These are phyloP conservation scores for Pythium rhizo-oryzae DNA, from an alignment of 352 stramenopile species.

Conservation along the genomic window DNA sequence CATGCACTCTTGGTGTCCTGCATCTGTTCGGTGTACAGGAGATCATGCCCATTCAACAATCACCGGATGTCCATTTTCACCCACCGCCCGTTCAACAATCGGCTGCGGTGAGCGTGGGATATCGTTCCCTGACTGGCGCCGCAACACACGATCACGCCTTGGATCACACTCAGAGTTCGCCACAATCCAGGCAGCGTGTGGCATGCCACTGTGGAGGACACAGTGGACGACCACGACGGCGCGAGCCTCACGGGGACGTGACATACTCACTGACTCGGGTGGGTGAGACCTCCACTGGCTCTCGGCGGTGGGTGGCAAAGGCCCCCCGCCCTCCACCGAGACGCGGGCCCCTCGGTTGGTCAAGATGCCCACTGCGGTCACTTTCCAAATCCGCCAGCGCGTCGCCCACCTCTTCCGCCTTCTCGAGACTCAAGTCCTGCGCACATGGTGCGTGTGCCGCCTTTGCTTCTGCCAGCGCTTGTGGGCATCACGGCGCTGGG, in stretches of 20 bases:
- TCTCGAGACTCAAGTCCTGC: background rate
- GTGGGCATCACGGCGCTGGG: background rate
- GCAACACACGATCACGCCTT: background rate
- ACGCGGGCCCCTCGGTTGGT: too few species aligned
- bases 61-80: background rate
- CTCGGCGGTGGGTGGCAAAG: background rate
- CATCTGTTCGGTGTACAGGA: too few species aligned
- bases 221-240: too few species aligned
- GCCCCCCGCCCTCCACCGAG: too few species aligned
- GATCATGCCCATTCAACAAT: conserved; percentile 3
- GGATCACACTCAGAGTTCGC: background rate
- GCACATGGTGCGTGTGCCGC: background rate
- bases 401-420: too few species aligned
- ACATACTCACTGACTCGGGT: too few species aligned
- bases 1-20: too few species aligned
- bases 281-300: background rate
- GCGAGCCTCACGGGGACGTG: too few species aligned
- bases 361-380: too few species aligned
- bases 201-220: background rate
- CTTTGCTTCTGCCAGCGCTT: background rate
- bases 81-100: conserved; percentile 3
- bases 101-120: background rate
- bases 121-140: background rate
- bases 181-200: too few species aligned
- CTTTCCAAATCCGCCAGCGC: background rate